phyloP scores from a whole-genome alignment of 805 yeast species.

The Limtongia smithiae region DNA sequence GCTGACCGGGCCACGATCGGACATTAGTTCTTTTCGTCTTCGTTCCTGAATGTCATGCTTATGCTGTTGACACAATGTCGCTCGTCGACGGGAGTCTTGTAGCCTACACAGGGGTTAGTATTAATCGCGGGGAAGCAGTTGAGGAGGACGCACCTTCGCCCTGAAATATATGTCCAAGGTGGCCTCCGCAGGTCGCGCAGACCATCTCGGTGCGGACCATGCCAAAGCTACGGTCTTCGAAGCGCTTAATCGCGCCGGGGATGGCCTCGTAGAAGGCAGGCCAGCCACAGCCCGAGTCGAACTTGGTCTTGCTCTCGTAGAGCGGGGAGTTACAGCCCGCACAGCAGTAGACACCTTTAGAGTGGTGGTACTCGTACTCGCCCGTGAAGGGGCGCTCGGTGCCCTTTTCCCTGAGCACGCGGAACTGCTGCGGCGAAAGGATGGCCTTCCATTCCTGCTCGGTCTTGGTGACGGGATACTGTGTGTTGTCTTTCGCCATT shows the following conservation, averaged over 20 bases:
- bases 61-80: constrained; percentile 94
- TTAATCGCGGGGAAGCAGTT: background rate
- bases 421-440: constrained; percentile 70
- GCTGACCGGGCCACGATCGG: no score
- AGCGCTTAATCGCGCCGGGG: constrained; percentile 67
- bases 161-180: constrained; percentile 89
- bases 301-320: constrained; percentile 75
- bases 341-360: constrained; percentile 69
- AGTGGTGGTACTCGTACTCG: constrained; percentile 46
- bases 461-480: constrained; percentile 16
- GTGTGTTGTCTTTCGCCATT: constrained; percentile 4
- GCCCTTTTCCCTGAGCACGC: constrained; percentile 68
- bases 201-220: constrained; percentile 86
- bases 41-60: constrained; percentile 57
- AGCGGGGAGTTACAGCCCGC: constrained; percentile 82
- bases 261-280: constrained; percentile 92
- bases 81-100: constrained; percentile 77
- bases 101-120: constrained; percentile 41
- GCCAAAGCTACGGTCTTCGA: constrained; percentile 63
- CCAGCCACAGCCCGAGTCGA: constrained; percentile 95
- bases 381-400: constrained; percentile 70
- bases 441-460: constrained; percentile 75
- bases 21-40: constrained; percentile 5
- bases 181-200: constrained; percentile 87
- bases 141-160: constrained; percentile 59